A percentile compares a stretch with the other conserved stretches of the same genome.
phyloP scores from a whole-genome alignment of 805 yeast genomes.

The Diddensiella caesifluorescens region DNA sequence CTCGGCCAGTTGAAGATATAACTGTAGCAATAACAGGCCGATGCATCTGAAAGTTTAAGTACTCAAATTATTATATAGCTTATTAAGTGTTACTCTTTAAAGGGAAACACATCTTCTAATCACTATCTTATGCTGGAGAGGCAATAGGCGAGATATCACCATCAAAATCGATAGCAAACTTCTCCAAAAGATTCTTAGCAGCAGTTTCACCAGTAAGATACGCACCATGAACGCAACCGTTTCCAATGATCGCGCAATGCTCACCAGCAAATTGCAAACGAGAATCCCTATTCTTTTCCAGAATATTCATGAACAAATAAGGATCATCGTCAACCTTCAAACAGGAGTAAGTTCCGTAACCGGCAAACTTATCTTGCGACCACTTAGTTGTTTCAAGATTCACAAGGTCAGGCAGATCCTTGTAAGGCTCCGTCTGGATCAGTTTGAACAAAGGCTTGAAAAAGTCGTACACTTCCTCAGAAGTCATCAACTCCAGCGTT shows the following conservation, averaged over 20 bases:
- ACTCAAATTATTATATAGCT: no score
- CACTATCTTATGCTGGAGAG: background rate
- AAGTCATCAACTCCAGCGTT: constrained; percentile 15
- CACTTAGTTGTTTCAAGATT: constrained; percentile 25
- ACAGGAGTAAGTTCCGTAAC: constrained; percentile 30
- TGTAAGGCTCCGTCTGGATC: constrained; percentile 17
- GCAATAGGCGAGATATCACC: constrained; percentile 17
- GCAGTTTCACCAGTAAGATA: constrained; percentile 21
- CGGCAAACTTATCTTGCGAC: constrained; percentile 28
- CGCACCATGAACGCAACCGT: constrained; percentile 24
- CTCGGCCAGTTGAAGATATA: no score
- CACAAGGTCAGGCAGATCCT: constrained; percentile 17
- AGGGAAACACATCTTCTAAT: no score
- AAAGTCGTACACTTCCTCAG: constrained; percentile 19
- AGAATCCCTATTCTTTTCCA: constrained; percentile 14
- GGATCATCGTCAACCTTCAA: constrained; percentile 24
- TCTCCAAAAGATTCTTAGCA: constrained; percentile 19
- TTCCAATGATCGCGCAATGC: constrained; percentile 22
- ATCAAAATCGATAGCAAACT: constrained; percentile 13
- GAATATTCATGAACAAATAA: constrained; percentile 20
- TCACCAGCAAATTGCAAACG: constrained; percentile 31
- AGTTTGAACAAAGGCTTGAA: constrained; percentile 23
- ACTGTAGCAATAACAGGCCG: no score
- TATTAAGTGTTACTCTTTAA: no score
- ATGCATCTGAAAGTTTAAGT: no score